Percentiles rank a stretch among this genome's conserved stretches.
These are phyloP conservation scores for Tillandsia fasciculata DNA, from an alignment of 176 grass and related monocot species.

Conservation along the genomic window DNA sequence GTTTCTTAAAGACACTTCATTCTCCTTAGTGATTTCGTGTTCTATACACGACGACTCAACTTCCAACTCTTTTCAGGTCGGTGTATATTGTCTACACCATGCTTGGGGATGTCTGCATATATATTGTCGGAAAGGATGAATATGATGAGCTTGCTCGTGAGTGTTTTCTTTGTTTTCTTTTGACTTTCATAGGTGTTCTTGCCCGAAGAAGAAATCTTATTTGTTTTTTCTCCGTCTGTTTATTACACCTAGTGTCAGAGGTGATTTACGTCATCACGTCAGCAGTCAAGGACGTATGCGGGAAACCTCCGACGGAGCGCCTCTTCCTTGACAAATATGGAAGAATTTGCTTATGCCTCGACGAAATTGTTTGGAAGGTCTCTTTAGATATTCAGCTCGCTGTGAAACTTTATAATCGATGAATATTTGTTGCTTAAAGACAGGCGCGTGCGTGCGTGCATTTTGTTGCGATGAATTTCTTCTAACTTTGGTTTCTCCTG, in stretches of 20 bases:
- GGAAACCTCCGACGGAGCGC: constrained; percentile 66
- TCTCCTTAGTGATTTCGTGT: not conserved
- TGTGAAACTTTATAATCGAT: not conserved
- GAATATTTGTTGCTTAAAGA: not conserved
- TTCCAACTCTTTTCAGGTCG: constrained; percentile 33
- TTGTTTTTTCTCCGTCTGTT: not conserved
- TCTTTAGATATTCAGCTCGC: not conserved
- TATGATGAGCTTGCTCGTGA: constrained; percentile 96
- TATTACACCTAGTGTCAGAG: constrained; percentile 51
- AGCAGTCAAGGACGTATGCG: constrained; percentile 81
- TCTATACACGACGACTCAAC: not conserved
- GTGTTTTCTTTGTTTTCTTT: constrained; percentile 10
- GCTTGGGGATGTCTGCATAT: constrained; percentile 81
- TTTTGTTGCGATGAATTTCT: not conserved
- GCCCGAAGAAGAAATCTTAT: not conserved
- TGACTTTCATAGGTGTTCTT: not conserved
- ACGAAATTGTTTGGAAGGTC: constrained; percentile 89
- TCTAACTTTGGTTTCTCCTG: not conserved
- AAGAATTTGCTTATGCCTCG: constrained; percentile 80
- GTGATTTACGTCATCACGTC: constrained; percentile 92
- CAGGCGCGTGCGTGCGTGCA: not conserved
- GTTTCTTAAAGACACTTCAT: not conserved
- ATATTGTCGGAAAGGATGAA: constrained; percentile 96
- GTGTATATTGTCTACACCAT: constrained; percentile 89
- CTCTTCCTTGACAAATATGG: constrained; percentile 93